Evolutionary conservation across 2,329 filamentous ascomycete species (phyloP).

Genomic region (Aspergillus quadrilineatus): DNA sequence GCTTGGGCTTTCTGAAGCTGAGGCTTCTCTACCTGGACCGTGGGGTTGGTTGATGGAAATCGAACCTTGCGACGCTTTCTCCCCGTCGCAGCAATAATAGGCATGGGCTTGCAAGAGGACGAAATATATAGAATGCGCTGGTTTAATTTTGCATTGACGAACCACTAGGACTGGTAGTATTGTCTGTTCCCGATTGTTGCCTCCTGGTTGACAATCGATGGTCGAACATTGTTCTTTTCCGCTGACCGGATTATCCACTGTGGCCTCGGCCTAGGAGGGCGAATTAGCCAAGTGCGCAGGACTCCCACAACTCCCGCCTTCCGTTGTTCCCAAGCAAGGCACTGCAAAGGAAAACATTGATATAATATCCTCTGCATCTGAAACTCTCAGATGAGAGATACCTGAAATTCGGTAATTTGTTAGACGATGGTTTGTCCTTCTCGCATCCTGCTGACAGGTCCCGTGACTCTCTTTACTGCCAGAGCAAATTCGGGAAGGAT

Average conservation of each 20-base stretch:
- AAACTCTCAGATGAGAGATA: not conserved
- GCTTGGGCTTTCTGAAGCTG: slow-evolving; percentile 9
- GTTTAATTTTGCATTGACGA: not conserved
- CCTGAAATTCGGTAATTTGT: not conserved
- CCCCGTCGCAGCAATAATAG: slow-evolving; percentile 31
- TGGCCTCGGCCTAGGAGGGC: slow-evolving; percentile 13
- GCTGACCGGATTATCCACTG: slow-evolving; percentile 2
- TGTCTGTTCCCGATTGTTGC: slow-evolving; percentile 14
- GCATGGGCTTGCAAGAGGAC: slow-evolving; percentile 27
- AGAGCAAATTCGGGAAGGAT: not conserved
- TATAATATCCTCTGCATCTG: not conserved
- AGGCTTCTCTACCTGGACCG: slow-evolving; percentile 21
- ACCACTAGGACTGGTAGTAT: not conserved
- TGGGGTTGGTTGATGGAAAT: slow-evolving; percentile 33
- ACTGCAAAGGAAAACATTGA: not conserved
- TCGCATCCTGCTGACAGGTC: slow-evolving; percentile 1
- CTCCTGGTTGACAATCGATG: slow-evolving; percentile 1
- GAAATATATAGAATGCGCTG: not conserved
- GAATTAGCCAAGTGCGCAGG: slow-evolving; percentile 18
- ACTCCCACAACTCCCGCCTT: not conserved
- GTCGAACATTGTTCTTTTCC: slow-evolving; percentile 20
- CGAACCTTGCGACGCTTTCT: slow-evolving; percentile 42
- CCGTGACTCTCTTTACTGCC: slow-evolving; percentile 3
- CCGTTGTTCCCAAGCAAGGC: not conserved
- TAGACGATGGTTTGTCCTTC: not conserved